Evolutionary conservation across 495 filamentous ascomycete species (phyloP), one percentile per base, ranked within the genome.

Genomic region (Trichoderma gamsii): DNA sequence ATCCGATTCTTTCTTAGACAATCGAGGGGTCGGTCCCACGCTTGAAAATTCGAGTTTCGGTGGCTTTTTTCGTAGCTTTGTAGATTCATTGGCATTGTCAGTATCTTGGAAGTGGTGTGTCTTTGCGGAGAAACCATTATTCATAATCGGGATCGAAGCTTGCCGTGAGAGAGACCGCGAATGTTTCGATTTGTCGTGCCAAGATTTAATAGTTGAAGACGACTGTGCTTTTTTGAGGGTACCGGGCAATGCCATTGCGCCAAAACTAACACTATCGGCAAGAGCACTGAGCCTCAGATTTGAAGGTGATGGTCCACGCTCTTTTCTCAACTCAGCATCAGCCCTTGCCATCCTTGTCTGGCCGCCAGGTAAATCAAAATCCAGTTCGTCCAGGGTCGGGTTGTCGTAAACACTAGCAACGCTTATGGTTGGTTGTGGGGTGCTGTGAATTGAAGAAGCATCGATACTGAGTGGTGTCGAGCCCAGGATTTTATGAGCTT

Each of bases 151-250:
- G 67, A 75, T 81, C 1, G 82, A 83, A 11, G 83, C 85, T 70
- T 86, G 84, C 67, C 84, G 82, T 8, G 83, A 85, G 70, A 84
- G 82, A 15, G 82, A 73, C 4, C 84, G 76, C 41, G 83, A 83
- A 38, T 80, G 74, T 64, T 81, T 83, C 23, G 77, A 68, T 65
- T 82, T 78, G 72, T 86, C 84, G 70, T 85, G 85, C 69, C 80
- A 80, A 0, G 82, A 83, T 64, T 75, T 76, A 69, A 82, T 73
- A 44, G 83, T 86, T 6, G 84, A 86, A 65, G 76, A 80, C 16
- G 83, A 85, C 69, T 78, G 75, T 2, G 78, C 79, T 38, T 79
- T 74, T 13, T 78, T 61, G 25, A 61, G 56, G 15, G 56, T 61
- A 1, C 56, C 56, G 12, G 56, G 16, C 56, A 18, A 32, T 4